Evolutionary conservation across 139 green algal genomes (phyloP).

Genomic region (Volvox reticuliferus): DNA sequence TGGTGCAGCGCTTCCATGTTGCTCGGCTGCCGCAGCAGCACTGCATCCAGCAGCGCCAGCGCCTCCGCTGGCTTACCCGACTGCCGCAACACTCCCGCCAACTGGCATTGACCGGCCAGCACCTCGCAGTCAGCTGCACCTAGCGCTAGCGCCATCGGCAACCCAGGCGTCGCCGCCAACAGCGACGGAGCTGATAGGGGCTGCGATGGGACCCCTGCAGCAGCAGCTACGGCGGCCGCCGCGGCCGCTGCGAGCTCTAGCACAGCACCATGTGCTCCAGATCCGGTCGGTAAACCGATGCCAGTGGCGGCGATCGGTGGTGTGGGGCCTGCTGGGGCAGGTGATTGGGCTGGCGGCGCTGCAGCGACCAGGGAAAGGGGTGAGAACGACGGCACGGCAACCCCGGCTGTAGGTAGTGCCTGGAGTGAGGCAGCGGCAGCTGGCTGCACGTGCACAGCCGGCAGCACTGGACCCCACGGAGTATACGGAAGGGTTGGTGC

Average conservation of each 20-base stretch:
- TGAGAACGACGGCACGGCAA: not conserved
- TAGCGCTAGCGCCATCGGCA: not conserved
- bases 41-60: not conserved
- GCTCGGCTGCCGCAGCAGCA: conserved; percentile 1
- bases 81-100: conserved; percentile 1
- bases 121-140: not conserved
- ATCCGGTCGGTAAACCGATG: not conserved
- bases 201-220: not conserved
- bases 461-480: conserved; percentile 3
- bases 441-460: not conserved
- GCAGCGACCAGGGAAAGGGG: no score
- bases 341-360: no score
- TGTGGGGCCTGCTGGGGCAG: no score
- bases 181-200: no score
- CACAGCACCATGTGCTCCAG: not conserved
- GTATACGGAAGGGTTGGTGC: not conserved
- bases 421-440: not conserved
- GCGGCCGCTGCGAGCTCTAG: not conserved
- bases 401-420: not conserved
- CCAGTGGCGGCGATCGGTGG: not conserved
- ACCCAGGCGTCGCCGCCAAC: not conserved
- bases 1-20: conserved; percentile 6
- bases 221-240: not conserved
- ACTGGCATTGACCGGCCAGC: not conserved
- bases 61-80: conserved; percentile 14